A percentile compares a stretch with the other conserved stretches of the same genome.
Evolutionary conservation across 2,329 filamentous ascomycete species (phyloP).

Genomic region (Colletotrichum orbiculare): DNA sequence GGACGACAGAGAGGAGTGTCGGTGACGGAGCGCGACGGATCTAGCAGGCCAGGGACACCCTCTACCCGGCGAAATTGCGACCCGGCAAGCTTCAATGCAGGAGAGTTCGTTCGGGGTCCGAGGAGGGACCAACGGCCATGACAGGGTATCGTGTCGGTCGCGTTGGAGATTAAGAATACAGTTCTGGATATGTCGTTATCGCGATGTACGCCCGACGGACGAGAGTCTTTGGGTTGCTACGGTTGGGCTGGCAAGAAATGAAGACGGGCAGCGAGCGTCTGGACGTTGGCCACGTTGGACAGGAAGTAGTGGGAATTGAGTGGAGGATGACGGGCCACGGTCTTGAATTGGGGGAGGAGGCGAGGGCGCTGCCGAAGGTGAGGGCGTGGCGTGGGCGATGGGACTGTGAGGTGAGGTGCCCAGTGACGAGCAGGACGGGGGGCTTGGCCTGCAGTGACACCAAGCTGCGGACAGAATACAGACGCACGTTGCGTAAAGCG

Average conservation of each 20-base stretch:
- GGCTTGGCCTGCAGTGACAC: no score
- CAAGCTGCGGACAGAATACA: no score
- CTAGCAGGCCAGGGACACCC: constrained; percentile 32
- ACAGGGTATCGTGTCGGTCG: constrained; percentile 17
- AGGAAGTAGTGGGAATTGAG: constrained; percentile 24
- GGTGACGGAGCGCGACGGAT: constrained; percentile 28
- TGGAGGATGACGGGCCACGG: constrained; percentile 31
- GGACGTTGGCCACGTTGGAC: constrained; percentile 34
- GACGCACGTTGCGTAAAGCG: no score
- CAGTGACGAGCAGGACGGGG: background rate
- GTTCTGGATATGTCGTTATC: constrained; percentile 24
- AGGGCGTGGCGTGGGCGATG: no score
- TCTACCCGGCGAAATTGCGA: constrained; percentile 30
- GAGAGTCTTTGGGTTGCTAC: constrained; percentile 17
- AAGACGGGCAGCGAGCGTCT: constrained; percentile 30
- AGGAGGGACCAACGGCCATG: constrained; percentile 28
- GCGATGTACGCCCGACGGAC: constrained; percentile 22
- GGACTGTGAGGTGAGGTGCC: background rate
- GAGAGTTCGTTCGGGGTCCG: constrained; percentile 24
- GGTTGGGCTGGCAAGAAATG: constrained; percentile 22
- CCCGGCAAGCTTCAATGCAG: constrained; percentile 32
- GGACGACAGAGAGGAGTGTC: constrained; percentile 20
- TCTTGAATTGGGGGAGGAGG: constrained; percentile 27
- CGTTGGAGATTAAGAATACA: constrained; percentile 31
- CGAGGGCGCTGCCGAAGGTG: background rate